Evolutionary conservation across 768 basidiomycete species (phyloP).

Genomic region (Suillus occidentalis): DNA sequence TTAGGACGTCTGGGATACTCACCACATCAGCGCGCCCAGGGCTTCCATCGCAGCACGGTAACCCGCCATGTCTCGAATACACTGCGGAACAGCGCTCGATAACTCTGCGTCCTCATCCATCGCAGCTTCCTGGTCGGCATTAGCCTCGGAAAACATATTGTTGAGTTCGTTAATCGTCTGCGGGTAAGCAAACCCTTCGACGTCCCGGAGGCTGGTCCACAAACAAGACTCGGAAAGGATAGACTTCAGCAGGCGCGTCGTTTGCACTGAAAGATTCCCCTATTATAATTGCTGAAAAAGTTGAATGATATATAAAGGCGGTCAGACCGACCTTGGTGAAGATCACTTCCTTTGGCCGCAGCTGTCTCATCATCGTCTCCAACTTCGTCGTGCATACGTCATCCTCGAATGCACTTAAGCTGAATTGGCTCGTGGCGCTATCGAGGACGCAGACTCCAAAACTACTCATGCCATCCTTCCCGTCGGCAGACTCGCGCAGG

Average conservation of each 20-base stretch:
- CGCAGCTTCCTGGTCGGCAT: conserved; percentile 39
- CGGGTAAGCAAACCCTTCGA: conserved; percentile 81
- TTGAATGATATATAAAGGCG: neutral
- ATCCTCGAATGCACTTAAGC: conserved; percentile 85
- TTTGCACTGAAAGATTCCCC: conserved; percentile 85
- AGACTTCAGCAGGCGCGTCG: conserved; percentile 77
- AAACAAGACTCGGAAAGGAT: conserved; percentile 79
- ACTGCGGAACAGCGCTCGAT: conserved; percentile 53
- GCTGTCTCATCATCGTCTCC: conserved; percentile 90
- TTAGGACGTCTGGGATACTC: conserved; percentile 17
- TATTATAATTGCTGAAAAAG: conserved; percentile 29
- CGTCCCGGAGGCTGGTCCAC: conserved; percentile 83
- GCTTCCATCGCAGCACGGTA: conserved; percentile 75
- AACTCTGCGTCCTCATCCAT: conserved; percentile 46
- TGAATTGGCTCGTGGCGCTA: conserved; percentile 94
- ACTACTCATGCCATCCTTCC: conserved; percentile 42
- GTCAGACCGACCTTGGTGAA: conserved; percentile 70
- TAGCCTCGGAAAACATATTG: conserved; percentile 51
- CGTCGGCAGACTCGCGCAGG: conserved; percentile 59
- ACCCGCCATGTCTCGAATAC: conserved; percentile 71
- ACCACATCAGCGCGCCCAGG: conserved; percentile 92
- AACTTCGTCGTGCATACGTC: conserved; percentile 90
- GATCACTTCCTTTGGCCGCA: conserved; percentile 88
- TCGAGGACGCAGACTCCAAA: conserved; percentile 94
- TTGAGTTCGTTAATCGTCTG: conserved; percentile 69